Evolutionary conservation across 371 early-diverging fungal species (phyloP).

Genomic region (Gilbertella persicaria): DNA sequence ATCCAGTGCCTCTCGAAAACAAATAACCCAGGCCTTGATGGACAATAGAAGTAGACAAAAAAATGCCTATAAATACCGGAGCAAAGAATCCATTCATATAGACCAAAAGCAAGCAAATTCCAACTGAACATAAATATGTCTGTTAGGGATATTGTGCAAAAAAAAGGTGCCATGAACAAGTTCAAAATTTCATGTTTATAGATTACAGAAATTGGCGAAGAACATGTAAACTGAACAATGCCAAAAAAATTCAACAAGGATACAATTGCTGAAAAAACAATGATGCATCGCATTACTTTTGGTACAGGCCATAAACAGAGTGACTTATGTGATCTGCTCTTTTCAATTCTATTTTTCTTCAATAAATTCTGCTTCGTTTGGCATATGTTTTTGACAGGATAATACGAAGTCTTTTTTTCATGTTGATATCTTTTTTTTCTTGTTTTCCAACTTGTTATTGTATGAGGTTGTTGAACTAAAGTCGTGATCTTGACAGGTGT

Average conservation of each 20-base stretch:
- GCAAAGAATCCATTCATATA: constrained; percentile 38
- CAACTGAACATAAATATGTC: constrained; percentile 17
- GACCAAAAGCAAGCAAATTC: constrained; percentile 28
- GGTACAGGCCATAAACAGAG: constrained; percentile 38
- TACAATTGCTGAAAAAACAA: constrained; percentile 25
- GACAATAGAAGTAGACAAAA: constrained; percentile 20
- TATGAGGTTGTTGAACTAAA: not conserved
- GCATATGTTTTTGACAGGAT: constrained; percentile 15
- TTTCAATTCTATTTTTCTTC: constrained; percentile 12
- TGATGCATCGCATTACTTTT: constrained; percentile 26
- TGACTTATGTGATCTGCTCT: constrained; percentile 23
- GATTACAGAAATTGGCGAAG: constrained; percentile 33
- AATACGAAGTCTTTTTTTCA: constrained; percentile 23
- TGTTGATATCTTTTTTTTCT: no score
- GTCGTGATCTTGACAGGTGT: not conserved
- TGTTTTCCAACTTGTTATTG: not conserved
- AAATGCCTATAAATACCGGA: constrained; percentile 21
- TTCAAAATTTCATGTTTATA: constrained; percentile 23
- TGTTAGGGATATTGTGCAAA: constrained; percentile 12
- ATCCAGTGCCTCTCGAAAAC: constrained; percentile 50
- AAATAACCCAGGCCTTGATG: constrained; percentile 42
- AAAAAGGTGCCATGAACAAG: constrained; percentile 31
- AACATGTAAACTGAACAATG: constrained; percentile 20
- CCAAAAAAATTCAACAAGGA: constrained; percentile 23
- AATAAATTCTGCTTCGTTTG: no score